These are phyloP conservation scores for Brassica nigra DNA, from an alignment of 345 rosid species.

Conservation along the genomic window DNA sequence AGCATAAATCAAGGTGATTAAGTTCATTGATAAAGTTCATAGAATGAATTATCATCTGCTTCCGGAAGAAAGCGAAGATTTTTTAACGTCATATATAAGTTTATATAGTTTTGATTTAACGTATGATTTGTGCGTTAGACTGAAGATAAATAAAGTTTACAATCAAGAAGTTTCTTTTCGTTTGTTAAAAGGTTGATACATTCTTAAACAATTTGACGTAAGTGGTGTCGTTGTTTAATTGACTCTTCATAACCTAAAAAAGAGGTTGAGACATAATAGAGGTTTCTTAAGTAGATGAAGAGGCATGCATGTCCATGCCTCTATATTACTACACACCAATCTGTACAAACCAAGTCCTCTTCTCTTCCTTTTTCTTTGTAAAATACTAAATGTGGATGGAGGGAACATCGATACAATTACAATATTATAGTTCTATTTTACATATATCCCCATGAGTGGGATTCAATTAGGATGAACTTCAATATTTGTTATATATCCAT, in stretches of 20 bases:
- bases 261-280: constrained; percentile 33
- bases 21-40: neutral
- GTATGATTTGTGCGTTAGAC: neutral
- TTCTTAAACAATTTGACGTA: constrained; percentile 24
- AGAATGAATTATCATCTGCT: no score
- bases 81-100: neutral
- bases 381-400: neutral
- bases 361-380: neutral
- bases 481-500: neutral
- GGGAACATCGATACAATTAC: neutral
- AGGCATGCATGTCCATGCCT: constrained; percentile 38
- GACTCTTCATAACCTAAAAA: constrained; percentile 29
- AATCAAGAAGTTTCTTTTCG: neutral
- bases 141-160: neutral
- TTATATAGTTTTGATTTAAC: neutral
- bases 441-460: neutral
- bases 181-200: constrained; percentile 7
- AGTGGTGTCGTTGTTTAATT: constrained; percentile 27
- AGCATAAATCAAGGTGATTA: neutral
- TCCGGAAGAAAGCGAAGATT: no score
- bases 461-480: neutral
- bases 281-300: constrained; percentile 37
- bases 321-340: constrained; percentile 35
- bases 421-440: neutral
- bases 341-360: constrained; percentile 18